phyloP scores from a whole-genome alignment of 1,284 basidiomycete genomes.

The Ganoderma sinense region DNA sequence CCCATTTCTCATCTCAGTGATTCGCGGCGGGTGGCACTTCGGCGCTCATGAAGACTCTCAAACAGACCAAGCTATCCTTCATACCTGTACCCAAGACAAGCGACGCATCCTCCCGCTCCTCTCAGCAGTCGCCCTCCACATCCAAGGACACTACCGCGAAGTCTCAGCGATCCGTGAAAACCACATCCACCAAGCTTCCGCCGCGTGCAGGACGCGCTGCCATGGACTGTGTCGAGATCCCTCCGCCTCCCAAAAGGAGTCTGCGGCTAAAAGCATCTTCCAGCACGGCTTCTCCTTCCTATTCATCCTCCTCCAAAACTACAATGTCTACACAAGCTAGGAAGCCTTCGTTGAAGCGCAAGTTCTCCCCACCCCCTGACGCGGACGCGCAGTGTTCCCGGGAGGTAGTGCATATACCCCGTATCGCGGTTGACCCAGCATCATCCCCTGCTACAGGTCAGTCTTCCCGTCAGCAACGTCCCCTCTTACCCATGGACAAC shows the following conservation, averaged over 20 bases:
- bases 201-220: conserved; percentile 7
- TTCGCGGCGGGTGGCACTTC: background rate
- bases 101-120: background rate
- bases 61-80: conserved; percentile 28
- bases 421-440: conserved; percentile 4
- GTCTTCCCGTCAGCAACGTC: conserved; percentile 8
- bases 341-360: conserved; percentile 34
- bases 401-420: conserved; percentile 15
- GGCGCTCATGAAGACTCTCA: conserved; percentile 21
- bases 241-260: conserved; percentile 14
- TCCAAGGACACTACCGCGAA: background rate
- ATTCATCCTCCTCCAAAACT: conserved; percentile 1
- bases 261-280: conserved; percentile 2
- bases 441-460: conserved; percentile 11
- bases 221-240: conserved; percentile 21
- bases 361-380: conserved; percentile 23
- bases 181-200: background rate
- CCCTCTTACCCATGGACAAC: conserved; percentile 17
- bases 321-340: conserved; percentile 5
- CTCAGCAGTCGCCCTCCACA: conserved; percentile 1
- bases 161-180: conserved; percentile 8
- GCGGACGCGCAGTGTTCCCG: conserved; percentile 12
- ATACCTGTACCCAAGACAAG: conserved; percentile 10
- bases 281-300: conserved; percentile 10
- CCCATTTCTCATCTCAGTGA: background rate